Percentiles rank a stretch among this genome's conserved stretches.
Conservation (phyloP, 306 rosid species). For the Datisca glomerata region DNA sequence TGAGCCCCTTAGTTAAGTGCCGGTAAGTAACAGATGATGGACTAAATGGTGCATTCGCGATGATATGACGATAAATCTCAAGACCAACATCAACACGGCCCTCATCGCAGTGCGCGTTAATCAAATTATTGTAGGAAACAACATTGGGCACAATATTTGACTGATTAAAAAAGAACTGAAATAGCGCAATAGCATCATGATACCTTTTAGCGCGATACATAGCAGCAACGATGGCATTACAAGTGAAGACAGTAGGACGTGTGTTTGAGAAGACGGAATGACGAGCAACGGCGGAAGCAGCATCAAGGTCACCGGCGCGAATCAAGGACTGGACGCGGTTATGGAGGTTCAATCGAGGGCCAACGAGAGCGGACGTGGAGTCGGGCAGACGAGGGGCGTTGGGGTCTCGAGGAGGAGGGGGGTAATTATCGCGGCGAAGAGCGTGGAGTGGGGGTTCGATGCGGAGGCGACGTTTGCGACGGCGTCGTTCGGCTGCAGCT, state of each 20-base stretch:
- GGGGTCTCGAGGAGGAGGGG: constrained; percentile 47
- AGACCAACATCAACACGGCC: constrained; percentile 70
- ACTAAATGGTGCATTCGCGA: constrained; percentile 61
- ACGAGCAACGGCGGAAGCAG: constrained; percentile 72
- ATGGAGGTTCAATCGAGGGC: constrained; percentile 81
- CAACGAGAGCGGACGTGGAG: constrained; percentile 66
- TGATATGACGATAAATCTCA: constrained; percentile 52
- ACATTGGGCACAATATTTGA: constrained; percentile 75
- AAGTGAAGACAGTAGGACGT: constrained; percentile 96
- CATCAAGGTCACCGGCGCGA: constrained; percentile 82
- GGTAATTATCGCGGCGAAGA: constrained; percentile 55
- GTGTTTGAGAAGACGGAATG: constrained; percentile 74
- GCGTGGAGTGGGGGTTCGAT: constrained; percentile 88
- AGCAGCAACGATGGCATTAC: constrained; percentile 87
- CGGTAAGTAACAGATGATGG: constrained; percentile 78
- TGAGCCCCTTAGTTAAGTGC: constrained; percentile 72
- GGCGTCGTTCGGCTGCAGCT: constrained; percentile 92
- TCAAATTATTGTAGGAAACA: constrained; percentile 75
- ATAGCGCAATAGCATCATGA: constrained; percentile 56
- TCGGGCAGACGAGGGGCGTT: constrained; percentile 89
- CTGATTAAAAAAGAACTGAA: constrained; percentile 74
- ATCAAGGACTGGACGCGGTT: constrained; percentile 88
- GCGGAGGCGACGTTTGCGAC: constrained; percentile 77
- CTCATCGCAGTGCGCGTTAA: constrained; percentile 82
- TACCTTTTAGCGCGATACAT: constrained; percentile 84